Conservation (phyloP, 2,329 filamentous ascomycete species). For the Dactylonectria estremocensis region DNA sequence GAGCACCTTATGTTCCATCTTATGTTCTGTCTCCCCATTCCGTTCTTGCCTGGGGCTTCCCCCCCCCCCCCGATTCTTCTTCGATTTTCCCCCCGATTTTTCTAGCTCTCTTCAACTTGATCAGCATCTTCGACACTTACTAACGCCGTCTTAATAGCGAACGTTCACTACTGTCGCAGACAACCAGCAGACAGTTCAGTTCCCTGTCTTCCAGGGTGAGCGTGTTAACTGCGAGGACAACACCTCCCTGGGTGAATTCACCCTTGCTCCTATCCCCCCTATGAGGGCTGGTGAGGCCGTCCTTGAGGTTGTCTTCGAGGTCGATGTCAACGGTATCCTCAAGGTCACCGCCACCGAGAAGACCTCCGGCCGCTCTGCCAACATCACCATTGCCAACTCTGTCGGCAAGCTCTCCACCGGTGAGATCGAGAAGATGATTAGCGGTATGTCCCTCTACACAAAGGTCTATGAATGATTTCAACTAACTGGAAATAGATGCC, state of each 20-base stretch:
- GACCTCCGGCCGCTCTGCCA: conserved; percentile 96
- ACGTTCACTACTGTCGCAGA: conserved; percentile 92
- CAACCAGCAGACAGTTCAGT: conserved; percentile 75
- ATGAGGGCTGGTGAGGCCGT: conserved; percentile 96
- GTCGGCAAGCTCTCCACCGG: conserved; percentile 95
- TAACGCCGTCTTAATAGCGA: conserved; percentile 50
- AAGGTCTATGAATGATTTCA: neutral
- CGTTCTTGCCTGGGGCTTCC: too few species aligned
- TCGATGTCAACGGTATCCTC: conserved; percentile 99
- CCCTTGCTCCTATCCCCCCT: conserved; percentile 88
- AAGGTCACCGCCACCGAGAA: conserved; percentile 99
- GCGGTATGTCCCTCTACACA: conserved; percentile 63
- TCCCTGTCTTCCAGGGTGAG: conserved; percentile 96
- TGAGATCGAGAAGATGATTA: conserved; percentile 99
- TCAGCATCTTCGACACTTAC: too few species aligned
- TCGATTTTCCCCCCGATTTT: too few species aligned
- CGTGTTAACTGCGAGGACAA: conserved; percentile 99
- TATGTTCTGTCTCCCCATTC: too few species aligned
- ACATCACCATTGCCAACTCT: conserved; percentile 99
- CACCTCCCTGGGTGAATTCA: conserved; percentile 98
- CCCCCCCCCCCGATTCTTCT: too few species aligned
- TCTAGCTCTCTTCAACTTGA: too few species aligned
- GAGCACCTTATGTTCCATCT: too few species aligned
- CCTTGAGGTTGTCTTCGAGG: conserved; percentile 98
- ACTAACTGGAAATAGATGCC: conserved; percentile 71